Base-by-base conservation (phyloP, 1,284 basidiomycete species). In the Pseudozyma tsukubaensis region DNA sequence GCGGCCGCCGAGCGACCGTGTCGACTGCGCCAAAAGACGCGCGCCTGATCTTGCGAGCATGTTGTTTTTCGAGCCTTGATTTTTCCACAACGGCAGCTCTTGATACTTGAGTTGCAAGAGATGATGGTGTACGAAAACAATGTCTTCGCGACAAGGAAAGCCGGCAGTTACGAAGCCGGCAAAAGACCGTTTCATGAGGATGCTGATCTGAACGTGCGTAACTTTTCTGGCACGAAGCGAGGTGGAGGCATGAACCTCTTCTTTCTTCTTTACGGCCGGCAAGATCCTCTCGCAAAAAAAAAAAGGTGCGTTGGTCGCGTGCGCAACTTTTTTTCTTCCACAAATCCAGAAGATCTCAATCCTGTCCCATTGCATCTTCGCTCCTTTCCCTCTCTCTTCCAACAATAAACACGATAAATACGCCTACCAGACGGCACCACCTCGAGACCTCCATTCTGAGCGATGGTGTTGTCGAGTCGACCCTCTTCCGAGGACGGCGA, bases 381-480 rank as follows among this genome's bases (percentile, higher is more conserved):
- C n/a, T n/a, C n/a, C 37, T n/a, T 50, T 21, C 49, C 47, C 47
- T 42, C 44, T 36, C 40, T 39, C 55, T 42, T 47, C 56, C 43
- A 57, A 51, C 40, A 37, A 60, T 57, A 64, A 42, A 70, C 67
- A 64, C 67, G 61, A 35, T 21, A 48, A 57, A 60, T 6, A 29
- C 24, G 3, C 6, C 3, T 3, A 21, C n/a, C 24, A 34, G 37
- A 48, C 40, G 44, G 66, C 49, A 55, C 32, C 43, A 42, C 54
- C 55, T 58, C 40, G 37, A 45, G 19, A 10, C 9, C 9, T 4
- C 13, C 14, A 43, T 13, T 14, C 11, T 45, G 9, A 29, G 24
- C 24, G 24, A 29, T 29, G 24, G 24, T 29, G 24, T 6, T 29
- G 24, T 6, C 24, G 24, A 29, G 24, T 3, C 24, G 3, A 6